Conservation (phyloP, 2,329 filamentous ascomycete genomes). For the Colletotrichum acutatum region DNA sequence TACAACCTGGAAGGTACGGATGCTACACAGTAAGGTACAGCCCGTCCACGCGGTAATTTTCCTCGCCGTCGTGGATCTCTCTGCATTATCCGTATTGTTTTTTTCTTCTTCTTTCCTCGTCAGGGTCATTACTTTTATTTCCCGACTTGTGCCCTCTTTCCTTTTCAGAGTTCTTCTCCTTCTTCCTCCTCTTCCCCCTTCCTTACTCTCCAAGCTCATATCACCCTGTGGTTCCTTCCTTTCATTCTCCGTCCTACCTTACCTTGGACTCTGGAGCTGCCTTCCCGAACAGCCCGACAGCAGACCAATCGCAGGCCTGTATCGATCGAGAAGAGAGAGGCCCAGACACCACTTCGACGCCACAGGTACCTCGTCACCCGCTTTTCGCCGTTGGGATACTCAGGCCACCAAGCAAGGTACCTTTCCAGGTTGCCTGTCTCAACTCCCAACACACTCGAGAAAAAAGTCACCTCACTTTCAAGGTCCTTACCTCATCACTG, state of each 20-base stretch:
- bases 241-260: not conserved
- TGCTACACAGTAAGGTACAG: not conserved
- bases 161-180: constrained; percentile 7
- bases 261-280: not conserved
- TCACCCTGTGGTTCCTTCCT: not conserved
- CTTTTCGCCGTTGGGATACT: not conserved
- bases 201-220: not conserved
- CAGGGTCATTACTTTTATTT: constrained; percentile 16
- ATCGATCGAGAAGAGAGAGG: constrained; percentile 1
- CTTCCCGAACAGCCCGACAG: constrained; percentile 10
- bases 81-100: constrained; percentile 14
- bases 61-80: constrained; percentile 29
- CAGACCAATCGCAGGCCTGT: constrained; percentile 19
- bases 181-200: not conserved
- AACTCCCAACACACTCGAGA: too few relatives aligned
- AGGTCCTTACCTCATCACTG: not conserved
- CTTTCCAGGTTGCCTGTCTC: not conserved
- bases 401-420: too few relatives aligned
- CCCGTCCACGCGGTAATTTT: constrained; percentile 25
- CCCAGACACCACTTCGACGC: constrained; percentile 2
- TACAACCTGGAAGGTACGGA: not conserved
- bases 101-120: constrained; percentile 21
- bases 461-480: constrained; percentile 4
- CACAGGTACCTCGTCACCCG: not conserved
- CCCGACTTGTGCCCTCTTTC: constrained; percentile 5